Evolutionary conservation across 495 filamentous ascomycete species (phyloP), one percentile per base, ranked within the genome.

Genomic region (Darksidea phi): DNA sequence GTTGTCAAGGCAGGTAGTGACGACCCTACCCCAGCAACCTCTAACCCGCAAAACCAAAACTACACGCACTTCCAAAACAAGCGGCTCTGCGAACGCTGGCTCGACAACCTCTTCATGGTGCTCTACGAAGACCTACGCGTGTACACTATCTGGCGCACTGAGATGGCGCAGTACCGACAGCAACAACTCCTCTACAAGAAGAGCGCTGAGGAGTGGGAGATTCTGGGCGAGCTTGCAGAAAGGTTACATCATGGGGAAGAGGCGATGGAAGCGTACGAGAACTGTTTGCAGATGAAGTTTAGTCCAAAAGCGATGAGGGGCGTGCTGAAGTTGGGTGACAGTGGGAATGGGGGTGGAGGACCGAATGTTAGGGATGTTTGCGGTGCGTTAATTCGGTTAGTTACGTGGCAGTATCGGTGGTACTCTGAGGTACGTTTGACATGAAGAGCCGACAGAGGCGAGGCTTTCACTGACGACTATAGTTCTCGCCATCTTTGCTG

Each of bases 51-150:
- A 23, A 68, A 76, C 52, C 57, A 67, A 23, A 68, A 76, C 52
- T 87, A 86, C 69, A 81, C 84, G 8, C 82, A 86, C 58, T 89
- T 98, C 71, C 91, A 90, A 61, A 94, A 97, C 75, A 98, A 98
- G 77, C 87, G 94, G 0, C 84, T 98, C 4, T 98, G 94, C 69
- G 94, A 98, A 71, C 84, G 94, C 62, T 98, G 94, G 94, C 83
- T 98, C 1, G 94, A 98, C 74, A 97, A 95, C 66, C 83, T 98
- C 32, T 97, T 98, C 78, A 98, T 98, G 94, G 93, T 97, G 0
- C 82, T 97, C 0, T 98, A 97, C 70, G 94, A 98, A 73, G 94
- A 98, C 69, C 83, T 98, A 10, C 89, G 94, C 26, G 91, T 98
- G 56, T 98, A 97, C 76, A 97, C 94, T 38, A 97, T 98, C 71